Evolutionary conservation across 805 yeast genomes (phyloP).

Genomic region (Millerago galiae): DNA sequence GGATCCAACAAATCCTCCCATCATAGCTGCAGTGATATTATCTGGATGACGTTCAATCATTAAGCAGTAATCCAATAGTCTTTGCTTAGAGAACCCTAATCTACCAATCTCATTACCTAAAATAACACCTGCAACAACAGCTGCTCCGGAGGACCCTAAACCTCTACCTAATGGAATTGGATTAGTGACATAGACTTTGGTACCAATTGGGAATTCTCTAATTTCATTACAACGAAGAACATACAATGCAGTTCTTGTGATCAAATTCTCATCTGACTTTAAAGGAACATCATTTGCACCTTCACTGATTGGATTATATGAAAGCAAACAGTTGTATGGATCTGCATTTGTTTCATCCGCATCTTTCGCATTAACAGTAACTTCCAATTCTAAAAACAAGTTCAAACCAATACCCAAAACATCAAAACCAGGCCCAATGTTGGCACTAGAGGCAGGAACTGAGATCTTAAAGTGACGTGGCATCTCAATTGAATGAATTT

Average conservation of each 20-base stretch:
- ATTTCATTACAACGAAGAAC: constrained; percentile 80
- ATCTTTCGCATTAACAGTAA: constrained; percentile 48
- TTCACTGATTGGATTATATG: constrained; percentile 65
- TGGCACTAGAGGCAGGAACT: constrained; percentile 96
- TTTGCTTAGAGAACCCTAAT: constrained; percentile 62
- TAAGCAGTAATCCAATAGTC: constrained; percentile 89
- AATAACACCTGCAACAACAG: constrained; percentile 94
- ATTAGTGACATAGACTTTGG: constrained; percentile 71
- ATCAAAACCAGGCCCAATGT: constrained; percentile 98
- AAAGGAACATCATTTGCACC: constrained; percentile 81
- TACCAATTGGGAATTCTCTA: constrained; percentile 74
- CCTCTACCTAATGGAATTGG: constrained; percentile 98
- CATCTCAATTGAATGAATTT: constrained; percentile 22
- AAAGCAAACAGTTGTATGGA: constrained; percentile 60
- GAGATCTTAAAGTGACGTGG: constrained; percentile 50
- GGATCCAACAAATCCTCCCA: constrained; percentile 98
- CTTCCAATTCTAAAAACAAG: constrained; percentile 64
- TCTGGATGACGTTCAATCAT: constrained; percentile 99
- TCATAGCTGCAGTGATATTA: constrained; percentile 97
- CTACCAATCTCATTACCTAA: constrained; percentile 82
- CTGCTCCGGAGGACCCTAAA: constrained; percentile 95
- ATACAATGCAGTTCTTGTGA: constrained; percentile 89
- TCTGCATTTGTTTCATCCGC: constrained; percentile 45
- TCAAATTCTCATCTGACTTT: constrained; percentile 69
- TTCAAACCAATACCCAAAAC: constrained; percentile 89